Base-by-base conservation (phyloP, 768 basidiomycete species). In the Termitomyces sp. region DNA sequence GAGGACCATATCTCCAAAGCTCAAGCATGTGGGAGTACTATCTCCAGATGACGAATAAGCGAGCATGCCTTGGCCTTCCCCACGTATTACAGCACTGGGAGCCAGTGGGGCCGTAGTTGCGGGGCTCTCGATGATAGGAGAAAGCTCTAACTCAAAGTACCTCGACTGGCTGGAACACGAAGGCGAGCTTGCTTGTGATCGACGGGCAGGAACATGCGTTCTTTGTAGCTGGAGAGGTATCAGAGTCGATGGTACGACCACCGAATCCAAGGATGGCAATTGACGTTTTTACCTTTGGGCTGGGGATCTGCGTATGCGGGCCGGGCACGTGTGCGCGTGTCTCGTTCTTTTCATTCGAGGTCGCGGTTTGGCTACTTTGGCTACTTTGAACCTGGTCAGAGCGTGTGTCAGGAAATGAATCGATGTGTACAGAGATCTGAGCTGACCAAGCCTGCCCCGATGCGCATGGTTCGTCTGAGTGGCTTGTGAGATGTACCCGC, bases 111-210 rank as follows among this genome's bases (percentile, higher is more conserved):
- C 31, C 47, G 37, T 12, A 10, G 32, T 24, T 1, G 32, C n/a
- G 13, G 58, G 55, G 43, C 31, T 48, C 42, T 62, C 61, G 22
- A 62, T 57, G 43, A 62, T 62, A 18, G 61, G 61, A 36, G 61
- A 62, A 26, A 62, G 52, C 4, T 62, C 61, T 6, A 62, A 26
- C 41, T 59, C 61, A 27, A 62, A 62, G 24, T 42, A 59, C 46
- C 53, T 59, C 41, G 61, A 55, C 24, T 59, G 58, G 41, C 55
- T 47, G 14, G 61, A 39, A 41, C 43, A 55, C 6, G 60, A 55
- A 27, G 42, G 32, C 13, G 54, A 56, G 39, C 49, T 46, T 26
- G 52, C 18, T n/a, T 47, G 58, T 27, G 46, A 44, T 32, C 41
- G 48, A 41, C 20, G 29, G 18, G 14, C 46, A 7, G 48, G 24